Evolutionary conservation across 257 asterid genomes (phyloP), one percentile per base, ranked within the genome.

Genomic region (Plantago elongata): DNA sequence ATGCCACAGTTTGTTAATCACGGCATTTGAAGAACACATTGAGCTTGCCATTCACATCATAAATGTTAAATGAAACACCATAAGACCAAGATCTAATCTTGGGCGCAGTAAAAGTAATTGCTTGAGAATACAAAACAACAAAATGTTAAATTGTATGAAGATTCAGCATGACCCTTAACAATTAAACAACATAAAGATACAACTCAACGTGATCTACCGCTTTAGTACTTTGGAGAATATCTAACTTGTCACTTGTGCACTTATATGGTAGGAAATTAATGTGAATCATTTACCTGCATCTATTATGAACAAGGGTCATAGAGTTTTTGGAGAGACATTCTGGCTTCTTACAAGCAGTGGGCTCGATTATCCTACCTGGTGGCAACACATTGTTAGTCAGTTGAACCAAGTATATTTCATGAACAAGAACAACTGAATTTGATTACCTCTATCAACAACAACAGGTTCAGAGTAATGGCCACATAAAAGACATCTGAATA

Each of bases 401-500:
- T 49, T 51, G 44, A 45, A 11, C 52, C 43, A 18, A 62, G 46
- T 54, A 16, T 8, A 55, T 11, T 27, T 30, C 17, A 40, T 22
- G 63, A 65, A 9, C 34, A 16, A 37, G 37, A 60, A 45, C 17
- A 56, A n/a, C 60, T 54, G 44, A 59, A 40, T 38, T 64, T 49
- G 40, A 34, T 66, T 72, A 93, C 99, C 99, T 87, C 94, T 78
- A 61, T 89, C 96, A 51, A 89, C 97, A 55, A 81, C 91, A 54
- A 85, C 67, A 57, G 97, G 97, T 13, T 90, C 97, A 30, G 95
- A 83, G 84, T 81, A 85, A 76, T 83, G 84, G 8, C 99, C 99
- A 67, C 99, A 93, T 27, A 93, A 87, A 57, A 93, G 96, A 75
- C 99, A 93, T 67, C 95, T 87, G 76, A 93, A 93, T 29, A 93